Percentiles rank a stretch among this genome's conserved stretches.
Conservation (phyloP, 2,329 filamentous ascomycete genomes). For the Cryphonectria japonica region DNA sequence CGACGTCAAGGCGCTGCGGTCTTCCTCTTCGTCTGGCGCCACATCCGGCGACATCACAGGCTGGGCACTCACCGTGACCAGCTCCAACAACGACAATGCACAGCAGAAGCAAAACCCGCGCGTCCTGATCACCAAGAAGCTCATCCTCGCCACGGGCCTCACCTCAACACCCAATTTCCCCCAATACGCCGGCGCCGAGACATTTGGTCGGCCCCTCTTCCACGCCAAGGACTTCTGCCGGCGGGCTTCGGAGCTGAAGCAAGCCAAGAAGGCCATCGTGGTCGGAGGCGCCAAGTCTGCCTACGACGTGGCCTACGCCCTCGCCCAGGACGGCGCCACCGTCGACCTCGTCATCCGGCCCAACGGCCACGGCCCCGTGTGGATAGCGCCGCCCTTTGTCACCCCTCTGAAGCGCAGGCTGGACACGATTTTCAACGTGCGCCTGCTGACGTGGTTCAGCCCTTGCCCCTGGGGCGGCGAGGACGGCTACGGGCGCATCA, state of each 20-base stretch:
- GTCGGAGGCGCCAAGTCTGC: conserved; percentile 62
- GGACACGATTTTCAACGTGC: conserved; percentile 56
- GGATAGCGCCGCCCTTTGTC: conserved; percentile 59
- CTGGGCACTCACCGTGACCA: conserved; percentile 32
- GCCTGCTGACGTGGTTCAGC: conserved; percentile 66
- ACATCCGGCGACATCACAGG: conserved; percentile 23
- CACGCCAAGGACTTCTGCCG: conserved; percentile 49
- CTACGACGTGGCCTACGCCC: conserved; percentile 60
- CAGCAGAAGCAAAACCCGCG: conserved; percentile 5
- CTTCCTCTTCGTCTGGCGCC: not conserved
- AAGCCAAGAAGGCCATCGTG: conserved; percentile 46
- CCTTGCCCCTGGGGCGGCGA: conserved; percentile 67
- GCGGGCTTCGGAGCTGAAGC: conserved; percentile 38
- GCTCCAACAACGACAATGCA: not conserved
- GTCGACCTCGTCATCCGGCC: conserved; percentile 57
- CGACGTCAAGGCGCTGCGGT: conserved; percentile 38
- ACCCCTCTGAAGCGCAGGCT: conserved; percentile 64
- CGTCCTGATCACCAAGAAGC: conserved; percentile 39
- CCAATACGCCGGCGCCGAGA: conserved; percentile 40
- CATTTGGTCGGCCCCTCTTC: conserved; percentile 45
- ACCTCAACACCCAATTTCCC: conserved; percentile 51
- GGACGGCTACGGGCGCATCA: conserved; percentile 53
- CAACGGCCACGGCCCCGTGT: conserved; percentile 57
- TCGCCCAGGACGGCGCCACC: conserved; percentile 49
- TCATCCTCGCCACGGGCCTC: conserved; percentile 56